Base-by-base conservation (phyloP, 2,329 filamentous ascomycete genomes). In the Dactylellina haptotyla region DNA sequence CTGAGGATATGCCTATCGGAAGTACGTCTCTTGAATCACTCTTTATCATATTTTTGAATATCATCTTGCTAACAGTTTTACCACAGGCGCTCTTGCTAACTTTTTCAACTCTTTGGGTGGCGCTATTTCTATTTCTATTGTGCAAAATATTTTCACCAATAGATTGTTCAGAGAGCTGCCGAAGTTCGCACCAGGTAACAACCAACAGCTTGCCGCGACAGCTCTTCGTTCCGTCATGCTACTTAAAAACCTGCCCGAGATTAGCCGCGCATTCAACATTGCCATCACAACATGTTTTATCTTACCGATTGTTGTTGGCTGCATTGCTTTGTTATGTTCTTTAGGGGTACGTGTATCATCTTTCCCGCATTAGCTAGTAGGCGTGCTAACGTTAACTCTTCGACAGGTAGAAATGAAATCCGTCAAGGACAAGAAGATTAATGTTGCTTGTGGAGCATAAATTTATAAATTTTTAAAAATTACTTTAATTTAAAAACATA, bases 141-240 rank as follows among this genome's bases (percentile, higher is more conserved):
- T 86, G 0, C 87, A 91, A 79, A 87, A 88, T 18, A 84, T 90
- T 45, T 90, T 91, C 81, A 85, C 87, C 75, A 90, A 90, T 77
- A 86, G 84, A 0, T 82, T 91, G 16, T 81, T 87, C 48, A 79
- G 83, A 2, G 82, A 85, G 30, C 81, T 92, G 2, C 80, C 81
- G 0, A 80, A 79, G 34, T 79, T 82, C 41, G 83, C 81, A 0
- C 80, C 81, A 0, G 78, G 76, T 0, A 76, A 84, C n/a, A 78
- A 83, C 54, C 76, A 81, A 1, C 48, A 75, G 5, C 48, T 77
- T 3, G 79, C 84, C 12, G 83, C 83, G 2, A 82, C 82, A 0
- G 79, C 81, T 46, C 77, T 85, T 76, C 77, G 80, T 53, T 58
- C 80, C 3, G 77, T 83, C 12, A 79, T 82, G 2, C 77, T 81